Evolutionary conservation across 352 stramenopile genomes (phyloP).

Genomic region (Blastocystis sp.): DNA sequence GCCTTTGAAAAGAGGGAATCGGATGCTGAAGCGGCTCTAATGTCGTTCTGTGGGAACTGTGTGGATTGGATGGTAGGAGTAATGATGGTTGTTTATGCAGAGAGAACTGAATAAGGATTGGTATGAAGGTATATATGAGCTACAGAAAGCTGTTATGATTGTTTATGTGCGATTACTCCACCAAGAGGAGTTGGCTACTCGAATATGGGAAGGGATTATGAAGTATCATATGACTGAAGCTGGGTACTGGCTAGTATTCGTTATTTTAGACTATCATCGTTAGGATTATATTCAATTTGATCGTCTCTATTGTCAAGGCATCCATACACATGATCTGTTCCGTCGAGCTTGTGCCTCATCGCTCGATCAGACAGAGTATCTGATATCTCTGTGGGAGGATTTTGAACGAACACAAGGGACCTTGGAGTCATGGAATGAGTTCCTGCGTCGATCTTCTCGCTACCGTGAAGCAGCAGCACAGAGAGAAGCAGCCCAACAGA

Average conservation of each 20-base stretch:
- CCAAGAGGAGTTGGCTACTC: constrained; percentile 13
- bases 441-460: background rate
- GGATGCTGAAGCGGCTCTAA: background rate
- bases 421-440: constrained; percentile 48
- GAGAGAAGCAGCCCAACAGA: too few relatives aligned
- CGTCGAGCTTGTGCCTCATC: background rate
- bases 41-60: background rate
- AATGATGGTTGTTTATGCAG: background rate
- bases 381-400: constrained; percentile 25
- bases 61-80: constrained; percentile 36
- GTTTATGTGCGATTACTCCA: background rate
- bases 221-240: constrained; percentile 6
- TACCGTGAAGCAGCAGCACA: background rate
- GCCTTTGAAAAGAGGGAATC: background rate
- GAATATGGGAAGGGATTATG: constrained; percentile 56
- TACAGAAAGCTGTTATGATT: constrained; percentile 20
- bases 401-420: constrained; percentile 32
- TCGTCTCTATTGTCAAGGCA: background rate
- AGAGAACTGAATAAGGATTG: constrained; percentile 32
- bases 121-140: constrained; percentile 52
- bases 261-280: background rate
- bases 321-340: background rate
- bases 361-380: background rate
- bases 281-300: constrained; percentile 62
- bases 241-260: background rate